Conservation (phyloP, 2,329 filamentous ascomycete species). For the Colletotrichum tamarilloi region DNA sequence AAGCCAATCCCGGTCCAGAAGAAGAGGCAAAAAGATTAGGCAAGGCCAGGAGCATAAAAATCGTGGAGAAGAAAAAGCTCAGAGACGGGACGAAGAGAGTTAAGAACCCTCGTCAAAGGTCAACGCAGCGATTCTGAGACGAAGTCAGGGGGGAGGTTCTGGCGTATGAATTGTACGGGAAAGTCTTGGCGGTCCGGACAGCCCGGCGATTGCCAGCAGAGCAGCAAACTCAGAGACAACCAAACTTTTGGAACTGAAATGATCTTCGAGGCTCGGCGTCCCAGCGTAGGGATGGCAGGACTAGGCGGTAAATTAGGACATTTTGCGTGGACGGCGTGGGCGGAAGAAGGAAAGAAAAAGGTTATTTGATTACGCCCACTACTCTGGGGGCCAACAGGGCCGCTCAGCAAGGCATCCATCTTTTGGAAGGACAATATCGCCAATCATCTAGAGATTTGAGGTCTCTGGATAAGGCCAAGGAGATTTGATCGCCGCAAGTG, state of each 20-base stretch:
- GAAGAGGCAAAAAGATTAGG: not conserved
- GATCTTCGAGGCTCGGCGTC: not conserved
- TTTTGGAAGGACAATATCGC: not conserved
- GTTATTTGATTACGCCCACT: not conserved
- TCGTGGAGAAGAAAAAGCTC: not conserved
- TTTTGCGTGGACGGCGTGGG: not conserved
- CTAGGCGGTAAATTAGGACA: not conserved
- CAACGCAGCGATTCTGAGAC: slow-evolving; percentile 7
- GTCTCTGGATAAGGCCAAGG: not conserved
- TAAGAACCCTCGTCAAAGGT: not conserved
- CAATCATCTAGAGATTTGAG: not conserved
- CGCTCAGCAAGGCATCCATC: not conserved
- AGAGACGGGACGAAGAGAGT: slow-evolving; percentile 5
- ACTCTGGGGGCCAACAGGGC: not conserved
- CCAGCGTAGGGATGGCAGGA: slow-evolving; percentile 4
- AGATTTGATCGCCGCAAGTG: not conserved
- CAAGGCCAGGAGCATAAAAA: not conserved
- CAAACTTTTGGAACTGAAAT: not conserved
- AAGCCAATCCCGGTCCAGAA: not conserved
- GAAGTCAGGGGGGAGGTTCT: slow-evolving; percentile 1
- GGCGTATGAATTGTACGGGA: not conserved
- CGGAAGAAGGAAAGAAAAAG: not conserved
- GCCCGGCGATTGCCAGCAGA: not conserved
- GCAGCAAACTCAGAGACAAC: not conserved
- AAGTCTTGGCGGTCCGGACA: slow-evolving; percentile 14